Evolutionary conservation across 768 basidiomycete species (phyloP), one percentile per base, ranked within the genome.

Genomic region (Kondoa malvinella): DNA sequence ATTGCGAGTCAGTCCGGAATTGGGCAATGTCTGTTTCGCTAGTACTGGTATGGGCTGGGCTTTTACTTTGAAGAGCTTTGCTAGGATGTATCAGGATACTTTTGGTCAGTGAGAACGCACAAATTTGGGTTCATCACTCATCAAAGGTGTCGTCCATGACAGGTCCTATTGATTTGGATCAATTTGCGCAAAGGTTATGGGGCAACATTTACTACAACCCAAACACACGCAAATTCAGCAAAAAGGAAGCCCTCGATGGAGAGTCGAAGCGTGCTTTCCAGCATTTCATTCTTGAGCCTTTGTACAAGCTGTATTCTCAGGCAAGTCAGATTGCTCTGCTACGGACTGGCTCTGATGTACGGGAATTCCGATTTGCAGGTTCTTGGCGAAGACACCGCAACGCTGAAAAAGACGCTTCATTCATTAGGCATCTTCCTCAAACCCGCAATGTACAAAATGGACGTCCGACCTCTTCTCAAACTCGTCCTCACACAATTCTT

Each of bases 1-100:
- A 62, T 79, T 89, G 60, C 84, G 95, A 57, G 77, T 99, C 60
- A 94, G 91, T 72, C 95, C 95, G 1, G 95, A 99, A 76, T 83
- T 84, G 56, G 94, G 92, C 57, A 99, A 99, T 74, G 92, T 99
- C 56, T 89, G 92, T 0, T 99, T 99, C 75, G 92, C 92, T 56
- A 92, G 90, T 74, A 86, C 92, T 0, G 89, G 94, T 76, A 94
- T 96, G 90, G 86, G 84, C 60, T 99, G 92, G 89, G 94, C 89
- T 76, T 97, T 97, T 77, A 96, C 95, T 1, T 80, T 97, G 57
- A 82, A 82, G 34, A 92, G 92, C 4, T 99, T 97, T 76, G 91
- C 95, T 3, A 84, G 89, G 77, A 88, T 97, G 87, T 99, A 99
- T 77, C 86, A 89, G 3, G 87, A 95, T 74, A 87, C 89, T 1